Evolutionary conservation across 495 filamentous ascomycete species (phyloP), one percentile per base, ranked within the genome.

Genomic region (Hyaloscypha hepaticicola): DNA sequence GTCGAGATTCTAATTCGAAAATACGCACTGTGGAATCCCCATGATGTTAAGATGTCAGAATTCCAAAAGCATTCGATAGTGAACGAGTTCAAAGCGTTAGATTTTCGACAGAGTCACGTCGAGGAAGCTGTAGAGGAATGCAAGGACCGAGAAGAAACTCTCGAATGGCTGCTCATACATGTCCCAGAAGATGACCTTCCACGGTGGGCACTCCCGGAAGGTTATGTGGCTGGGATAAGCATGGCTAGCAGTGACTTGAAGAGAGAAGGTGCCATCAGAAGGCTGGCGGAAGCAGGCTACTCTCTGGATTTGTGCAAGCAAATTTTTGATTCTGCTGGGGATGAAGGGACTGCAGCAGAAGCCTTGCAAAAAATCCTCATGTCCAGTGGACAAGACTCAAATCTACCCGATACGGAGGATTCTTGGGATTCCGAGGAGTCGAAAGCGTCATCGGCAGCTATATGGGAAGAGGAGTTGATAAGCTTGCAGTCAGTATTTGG

Each of bases 161-260:
- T 99, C 8, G 84, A 86, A 69, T 99, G 95, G 95, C 85, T 99
- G 22, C 80, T 99, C 24, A 90, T 98, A 31, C 93, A 99, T 75
- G 90, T 99, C 22, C 96, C 95, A 2, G 95, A 99, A 74, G 96
- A 98, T 73, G 95, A 99, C 73, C 77, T 97, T 2, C 95, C 95
- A 0, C 74, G 81, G 21, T 96, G 93, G 91, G 89, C 90, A 73
- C 78, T 99, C 26, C 96, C 96, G 3, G 94, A 95, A 75, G 87
- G 85, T 49, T 99, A 99, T 71, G 85, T 86, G 1, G 93, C 92
- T 11, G 95, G 95, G 19, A 86, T 98, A 55, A 90, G 86, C 52
- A 87, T 98, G 63, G 92, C 86, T 1, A 87, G 88, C 48, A 87
- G 85, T 8, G 89, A 97, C 76, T 72, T 97, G 52, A 87, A 85